Base-by-base conservation (phyloP, 345 rosid genomes). In the Populus nigra region DNA sequence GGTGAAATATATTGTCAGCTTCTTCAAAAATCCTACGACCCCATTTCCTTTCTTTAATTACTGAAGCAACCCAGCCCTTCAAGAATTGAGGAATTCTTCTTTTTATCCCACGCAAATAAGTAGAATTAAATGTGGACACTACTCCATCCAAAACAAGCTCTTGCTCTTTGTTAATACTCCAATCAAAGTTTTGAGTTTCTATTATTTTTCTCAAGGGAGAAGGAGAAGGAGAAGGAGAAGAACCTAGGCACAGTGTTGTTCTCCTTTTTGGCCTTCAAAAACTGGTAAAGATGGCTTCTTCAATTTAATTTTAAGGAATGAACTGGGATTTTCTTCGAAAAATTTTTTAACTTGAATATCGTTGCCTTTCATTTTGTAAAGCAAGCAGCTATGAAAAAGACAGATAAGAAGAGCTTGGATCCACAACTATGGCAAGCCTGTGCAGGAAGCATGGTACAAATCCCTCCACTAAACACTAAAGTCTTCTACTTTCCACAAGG, bases 381-480 rank as follows among this genome's bases (percentile, higher is more conserved):
- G 65, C 65, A 17, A 81, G 87, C 84, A 39, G 79, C 90, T 15
- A 87, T 81, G 84, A 87, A 81, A 43, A 82, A 82, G 75, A 29
- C 50, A 65, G 85, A 78, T 23, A 77, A 53, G 23, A 22, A 66
- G 68, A 59, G 65, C 15, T 68, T 74, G 76, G 81, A 77, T 70
- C 79, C 78, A 17, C 78, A 74, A 72, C 72, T 82, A 62, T 82
- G 84, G 84, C 78, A 77, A n/a, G 84, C 84, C 16, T 82, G 84
- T 29, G 84, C 76, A 7, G 84, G 84, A 13, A 59, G 81, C 39
- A 77, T 82, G 76, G 84, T 82, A 2, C 78, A 82, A 55, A 77
- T 82, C 81, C 84, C 84, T 23, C 55, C 78, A 5, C 59, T 74
- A 20, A 78, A 78, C 66, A 49, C 81, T 27, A 39, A 8, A 65